These are phyloP conservation scores for Chlamydomonas sp. DNA, from an alignment of 139 green algal species.

Conservation along the genomic window DNA sequence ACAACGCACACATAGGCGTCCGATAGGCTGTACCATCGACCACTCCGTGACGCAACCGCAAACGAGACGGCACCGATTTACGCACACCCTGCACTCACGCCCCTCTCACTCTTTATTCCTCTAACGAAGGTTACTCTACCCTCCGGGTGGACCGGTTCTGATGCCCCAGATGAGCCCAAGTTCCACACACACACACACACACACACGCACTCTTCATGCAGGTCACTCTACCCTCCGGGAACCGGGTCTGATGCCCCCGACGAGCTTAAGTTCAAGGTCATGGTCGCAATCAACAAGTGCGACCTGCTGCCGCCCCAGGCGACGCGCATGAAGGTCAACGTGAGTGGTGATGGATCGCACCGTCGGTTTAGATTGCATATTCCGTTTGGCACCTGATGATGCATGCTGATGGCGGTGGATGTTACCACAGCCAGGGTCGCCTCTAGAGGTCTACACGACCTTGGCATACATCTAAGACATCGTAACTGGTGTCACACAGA, in stretches of 20 bases:
- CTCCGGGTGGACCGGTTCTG: too few species aligned
- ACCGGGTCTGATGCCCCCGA: conserved; percentile 1
- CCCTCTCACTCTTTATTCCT: too few species aligned
- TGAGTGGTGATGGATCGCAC: conserved; percentile 13
- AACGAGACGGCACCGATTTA: too few species aligned
- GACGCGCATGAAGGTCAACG: conserved; percentile 36
- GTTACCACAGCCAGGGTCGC: not conserved
- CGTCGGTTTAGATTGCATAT: not conserved
- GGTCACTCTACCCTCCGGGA: conserved; percentile 25
- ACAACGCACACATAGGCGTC: too few species aligned
- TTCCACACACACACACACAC: too few species aligned
- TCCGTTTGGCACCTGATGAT: not conserved
- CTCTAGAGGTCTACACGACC: not conserved
- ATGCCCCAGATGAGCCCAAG: not conserved
- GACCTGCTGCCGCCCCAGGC: conserved; percentile 75
- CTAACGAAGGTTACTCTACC: too few species aligned
- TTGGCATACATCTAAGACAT: not conserved
- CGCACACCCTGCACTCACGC: too few species aligned
- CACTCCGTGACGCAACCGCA: too few species aligned
- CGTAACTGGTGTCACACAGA: not conserved
- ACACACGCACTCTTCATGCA: too few species aligned
- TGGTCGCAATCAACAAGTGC: conserved; percentile 91
- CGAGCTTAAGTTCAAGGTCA: conserved; percentile 45
- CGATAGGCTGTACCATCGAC: too few species aligned
- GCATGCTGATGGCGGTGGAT: not conserved